Conservation (phyloP, 2,329 filamentous ascomycete genomes). For the Neoscytalidium dimidiatum region DNA sequence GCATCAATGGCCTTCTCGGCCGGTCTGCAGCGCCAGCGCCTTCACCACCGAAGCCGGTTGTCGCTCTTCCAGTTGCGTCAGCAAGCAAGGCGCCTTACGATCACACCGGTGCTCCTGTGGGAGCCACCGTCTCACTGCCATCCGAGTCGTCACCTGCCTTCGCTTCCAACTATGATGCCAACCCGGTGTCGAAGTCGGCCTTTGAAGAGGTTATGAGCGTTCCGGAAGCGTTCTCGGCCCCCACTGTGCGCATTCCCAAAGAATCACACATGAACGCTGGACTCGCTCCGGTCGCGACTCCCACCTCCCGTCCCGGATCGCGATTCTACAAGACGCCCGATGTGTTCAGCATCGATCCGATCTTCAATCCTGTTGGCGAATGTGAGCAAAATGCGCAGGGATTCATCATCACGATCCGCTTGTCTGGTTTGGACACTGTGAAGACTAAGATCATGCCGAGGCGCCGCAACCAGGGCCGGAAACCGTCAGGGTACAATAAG, state of each 20-base stretch:
- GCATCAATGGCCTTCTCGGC: slow-evolving; percentile 72
- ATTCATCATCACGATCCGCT: slow-evolving; percentile 6
- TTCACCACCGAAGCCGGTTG: slow-evolving; percentile 11
- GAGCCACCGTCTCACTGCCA: slow-evolving; percentile 15
- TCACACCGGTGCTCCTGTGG: background rate
- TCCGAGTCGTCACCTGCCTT: background rate
- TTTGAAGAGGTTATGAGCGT: slow-evolving; percentile 19
- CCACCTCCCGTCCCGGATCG: slow-evolving; percentile 1
- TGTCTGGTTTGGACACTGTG: slow-evolving; percentile 1
- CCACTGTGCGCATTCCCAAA: slow-evolving; percentile 14
- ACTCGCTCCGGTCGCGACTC: background rate
- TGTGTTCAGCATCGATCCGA: slow-evolving; percentile 9
- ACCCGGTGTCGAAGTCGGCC: slow-evolving; percentile 4
- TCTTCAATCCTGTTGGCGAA: background rate
- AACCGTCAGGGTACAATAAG: slow-evolving; percentile 14
- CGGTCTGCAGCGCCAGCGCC: background rate
- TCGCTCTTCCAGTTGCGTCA: background rate
- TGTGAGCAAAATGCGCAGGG: slow-evolving; percentile 14
- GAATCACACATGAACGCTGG: slow-evolving; percentile 12
- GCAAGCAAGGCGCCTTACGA: slow-evolving; percentile 17
- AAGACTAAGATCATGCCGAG: slow-evolving; percentile 11
- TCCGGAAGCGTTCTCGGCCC: slow-evolving; percentile 15
- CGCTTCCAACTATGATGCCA: background rate
- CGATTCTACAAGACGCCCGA: slow-evolving; percentile 16
- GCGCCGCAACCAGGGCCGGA: slow-evolving; percentile 3